Conservation (phyloP, 768 basidiomycete species). For the Boletus tomentosulus region DNA sequence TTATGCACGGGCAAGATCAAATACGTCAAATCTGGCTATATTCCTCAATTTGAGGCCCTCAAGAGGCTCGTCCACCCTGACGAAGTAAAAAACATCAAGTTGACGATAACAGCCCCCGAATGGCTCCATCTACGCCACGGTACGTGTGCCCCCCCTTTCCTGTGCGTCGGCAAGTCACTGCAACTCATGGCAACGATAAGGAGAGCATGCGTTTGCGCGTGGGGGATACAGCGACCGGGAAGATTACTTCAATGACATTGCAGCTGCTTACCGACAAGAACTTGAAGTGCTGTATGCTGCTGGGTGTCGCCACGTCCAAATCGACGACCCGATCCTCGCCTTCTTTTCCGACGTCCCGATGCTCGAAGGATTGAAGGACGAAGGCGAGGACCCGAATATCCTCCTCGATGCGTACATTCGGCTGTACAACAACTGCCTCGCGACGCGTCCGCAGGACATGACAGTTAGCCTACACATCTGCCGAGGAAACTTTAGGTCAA, state of each 20-base stretch:
- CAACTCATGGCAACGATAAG: slow-evolving; percentile 1
- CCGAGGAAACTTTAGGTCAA: background rate
- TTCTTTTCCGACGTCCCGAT: background rate
- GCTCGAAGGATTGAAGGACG: background rate
- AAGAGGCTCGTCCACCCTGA: slow-evolving; percentile 55
- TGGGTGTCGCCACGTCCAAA: background rate
- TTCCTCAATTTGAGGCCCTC: slow-evolving; percentile 58
- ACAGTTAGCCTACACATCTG: background rate
- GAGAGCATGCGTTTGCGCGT: slow-evolving; percentile 18
- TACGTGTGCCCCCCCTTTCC: slow-evolving; percentile 13
- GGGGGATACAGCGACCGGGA: background rate
- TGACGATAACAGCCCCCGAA: slow-evolving; percentile 67
- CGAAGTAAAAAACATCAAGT: slow-evolving; percentile 64
- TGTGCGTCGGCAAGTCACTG: background rate
- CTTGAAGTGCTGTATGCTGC: background rate
- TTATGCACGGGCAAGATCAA: slow-evolving; percentile 56
- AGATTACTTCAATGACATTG: slow-evolving; percentile 6
- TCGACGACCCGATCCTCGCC: background rate
- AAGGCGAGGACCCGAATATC: background rate
- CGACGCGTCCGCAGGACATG: background rate
- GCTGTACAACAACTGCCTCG: background rate
- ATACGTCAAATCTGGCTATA: slow-evolving; percentile 57
- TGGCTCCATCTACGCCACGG: slow-evolving; percentile 72
- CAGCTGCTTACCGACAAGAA: background rate
- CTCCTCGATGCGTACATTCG: background rate